These are phyloP conservation scores for Blakeslea trispora DNA, from an alignment of 371 early-diverging fungal species.

Conservation along the genomic window DNA sequence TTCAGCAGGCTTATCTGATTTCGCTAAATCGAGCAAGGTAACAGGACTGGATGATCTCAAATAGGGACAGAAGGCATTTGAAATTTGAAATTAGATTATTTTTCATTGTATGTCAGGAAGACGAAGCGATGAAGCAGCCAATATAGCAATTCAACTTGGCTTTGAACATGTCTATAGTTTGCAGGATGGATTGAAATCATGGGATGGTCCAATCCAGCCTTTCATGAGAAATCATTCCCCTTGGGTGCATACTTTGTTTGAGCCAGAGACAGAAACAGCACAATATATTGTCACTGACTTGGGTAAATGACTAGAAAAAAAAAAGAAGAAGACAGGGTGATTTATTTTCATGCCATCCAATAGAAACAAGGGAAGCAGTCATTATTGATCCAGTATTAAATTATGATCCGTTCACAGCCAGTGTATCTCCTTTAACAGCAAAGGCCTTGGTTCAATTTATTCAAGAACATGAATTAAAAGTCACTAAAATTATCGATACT, in stretches of 20 bases:
- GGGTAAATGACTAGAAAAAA: conserved; percentile 28
- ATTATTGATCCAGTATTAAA: conserved; percentile 49
- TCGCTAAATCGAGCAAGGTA: conserved; percentile 29
- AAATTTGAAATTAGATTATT: conserved; percentile 29
- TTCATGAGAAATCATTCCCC: conserved; percentile 50
- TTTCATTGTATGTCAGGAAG: conserved; percentile 50
- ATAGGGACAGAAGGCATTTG: background rate
- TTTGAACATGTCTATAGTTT: conserved; percentile 36
- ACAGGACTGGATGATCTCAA: background rate
- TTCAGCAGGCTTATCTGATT: conserved; percentile 25
- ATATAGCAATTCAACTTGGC: conserved; percentile 31
- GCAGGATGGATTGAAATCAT: conserved; percentile 39
- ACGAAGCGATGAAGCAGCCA: conserved; percentile 36
- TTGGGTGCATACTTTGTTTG: conserved; percentile 48
- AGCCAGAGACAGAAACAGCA: conserved; percentile 47
- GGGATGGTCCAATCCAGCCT: conserved; percentile 38
- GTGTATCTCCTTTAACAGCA: conserved; percentile 31
- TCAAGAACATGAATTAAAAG: conserved; percentile 31
- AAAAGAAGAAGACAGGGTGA: conserved; percentile 2
- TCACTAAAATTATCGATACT: conserved; percentile 51
- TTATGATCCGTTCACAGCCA: conserved; percentile 41
- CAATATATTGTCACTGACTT: conserved; percentile 48
- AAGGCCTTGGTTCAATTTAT: conserved; percentile 33
- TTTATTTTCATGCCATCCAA: background rate
- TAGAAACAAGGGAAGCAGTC: conserved; percentile 44